A percentile compares a stretch with the other conserved stretches of the same genome.
These are phyloP conservation scores for Coemansia sp. DNA, from an alignment of 192 early-diverging fungal species.

Conservation along the genomic window DNA sequence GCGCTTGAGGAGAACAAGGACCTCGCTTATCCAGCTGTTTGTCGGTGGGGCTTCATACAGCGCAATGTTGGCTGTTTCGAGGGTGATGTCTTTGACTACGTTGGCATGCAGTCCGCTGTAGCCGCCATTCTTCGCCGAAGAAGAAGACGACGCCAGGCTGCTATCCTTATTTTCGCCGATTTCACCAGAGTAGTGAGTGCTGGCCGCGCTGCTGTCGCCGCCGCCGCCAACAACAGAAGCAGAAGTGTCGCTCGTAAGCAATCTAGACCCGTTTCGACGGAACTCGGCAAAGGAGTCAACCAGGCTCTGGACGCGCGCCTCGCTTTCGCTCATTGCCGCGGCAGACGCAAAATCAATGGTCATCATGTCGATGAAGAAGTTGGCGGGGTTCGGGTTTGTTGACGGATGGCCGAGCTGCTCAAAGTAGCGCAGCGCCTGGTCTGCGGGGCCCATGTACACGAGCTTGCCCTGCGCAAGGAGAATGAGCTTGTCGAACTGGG, in stretches of 20 bases:
- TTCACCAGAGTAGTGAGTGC: background rate
- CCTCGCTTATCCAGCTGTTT: constrained; percentile 27
- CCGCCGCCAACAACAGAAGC: background rate
- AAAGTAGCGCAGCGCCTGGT: constrained; percentile 47
- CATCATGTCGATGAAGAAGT: constrained; percentile 62
- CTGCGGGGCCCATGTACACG: constrained; percentile 57
- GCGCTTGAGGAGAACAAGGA: constrained; percentile 21
- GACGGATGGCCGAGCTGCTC: constrained; percentile 57
- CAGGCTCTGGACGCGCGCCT: constrained; percentile 32
- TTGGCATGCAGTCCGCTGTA: background rate
- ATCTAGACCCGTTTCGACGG: background rate
- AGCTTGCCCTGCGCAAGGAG: constrained; percentile 63
- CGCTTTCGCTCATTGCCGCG: constrained; percentile 26
- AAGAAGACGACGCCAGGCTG: background rate
- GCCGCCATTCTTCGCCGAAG: background rate
- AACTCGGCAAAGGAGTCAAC: constrained; percentile 23
- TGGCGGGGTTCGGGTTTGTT: constrained; percentile 63
- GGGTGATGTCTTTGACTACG: constrained; percentile 16
- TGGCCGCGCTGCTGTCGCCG: background rate
- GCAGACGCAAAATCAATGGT: constrained; percentile 42
- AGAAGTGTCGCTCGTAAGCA: background rate
- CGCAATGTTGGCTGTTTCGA: constrained; percentile 18
- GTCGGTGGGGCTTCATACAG: constrained; percentile 24
- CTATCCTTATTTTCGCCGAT: background rate
- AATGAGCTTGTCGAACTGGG: constrained; percentile 73